Percentiles rank a stretch among this genome's conserved stretches.
Evolutionary conservation across 2,329 filamentous ascomycete genomes (phyloP).

Genomic region (Trichoderma breve): DNA sequence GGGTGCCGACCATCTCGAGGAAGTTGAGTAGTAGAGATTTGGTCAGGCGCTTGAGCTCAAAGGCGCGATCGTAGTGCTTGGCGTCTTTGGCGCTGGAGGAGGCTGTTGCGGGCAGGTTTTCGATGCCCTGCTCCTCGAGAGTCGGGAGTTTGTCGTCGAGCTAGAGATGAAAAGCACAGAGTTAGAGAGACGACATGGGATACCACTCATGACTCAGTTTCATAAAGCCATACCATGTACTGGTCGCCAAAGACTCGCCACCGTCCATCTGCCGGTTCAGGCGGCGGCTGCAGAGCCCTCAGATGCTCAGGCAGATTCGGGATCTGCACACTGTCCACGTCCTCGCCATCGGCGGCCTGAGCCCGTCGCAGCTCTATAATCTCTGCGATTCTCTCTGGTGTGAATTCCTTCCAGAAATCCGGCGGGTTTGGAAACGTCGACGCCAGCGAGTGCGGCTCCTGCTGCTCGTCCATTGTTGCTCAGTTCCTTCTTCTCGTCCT

Average conservation of each 20-base stretch:
- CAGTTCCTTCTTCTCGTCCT: not conserved
- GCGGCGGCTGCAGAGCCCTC: conserved; percentile 75
- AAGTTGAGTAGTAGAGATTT: conserved; percentile 88
- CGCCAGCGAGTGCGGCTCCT: conserved; percentile 48
- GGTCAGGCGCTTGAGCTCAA: conserved; percentile 71
- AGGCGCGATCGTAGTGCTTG: conserved; percentile 60
- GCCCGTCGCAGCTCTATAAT: conserved; percentile 44
- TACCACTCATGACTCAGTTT: too few relatives aligned
- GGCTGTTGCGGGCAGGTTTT: conserved; percentile 56
- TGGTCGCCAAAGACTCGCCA: conserved; percentile 73
- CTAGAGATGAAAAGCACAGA: conserved; percentile 30
- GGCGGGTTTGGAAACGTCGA: conserved; percentile 83
- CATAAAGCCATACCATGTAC: conserved; percentile 47
- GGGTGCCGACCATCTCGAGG: conserved; percentile 69
- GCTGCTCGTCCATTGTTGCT: conserved; percentile 34
- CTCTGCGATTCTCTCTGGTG: conserved; percentile 65
- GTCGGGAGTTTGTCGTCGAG: conserved; percentile 62
- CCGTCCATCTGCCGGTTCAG: conserved; percentile 65
- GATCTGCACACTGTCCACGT: conserved; percentile 32
- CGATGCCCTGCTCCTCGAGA: conserved; percentile 68
- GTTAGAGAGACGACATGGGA: not conserved
- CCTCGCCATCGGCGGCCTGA: conserved; percentile 28
- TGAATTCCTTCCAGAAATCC: conserved; percentile 88
- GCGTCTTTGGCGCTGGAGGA: conserved; percentile 45
- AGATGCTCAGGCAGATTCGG: conserved; percentile 66